phyloP scores from a whole-genome alignment of 495 filamentous ascomycete genomes.

The Chaetomium tenue region DNA sequence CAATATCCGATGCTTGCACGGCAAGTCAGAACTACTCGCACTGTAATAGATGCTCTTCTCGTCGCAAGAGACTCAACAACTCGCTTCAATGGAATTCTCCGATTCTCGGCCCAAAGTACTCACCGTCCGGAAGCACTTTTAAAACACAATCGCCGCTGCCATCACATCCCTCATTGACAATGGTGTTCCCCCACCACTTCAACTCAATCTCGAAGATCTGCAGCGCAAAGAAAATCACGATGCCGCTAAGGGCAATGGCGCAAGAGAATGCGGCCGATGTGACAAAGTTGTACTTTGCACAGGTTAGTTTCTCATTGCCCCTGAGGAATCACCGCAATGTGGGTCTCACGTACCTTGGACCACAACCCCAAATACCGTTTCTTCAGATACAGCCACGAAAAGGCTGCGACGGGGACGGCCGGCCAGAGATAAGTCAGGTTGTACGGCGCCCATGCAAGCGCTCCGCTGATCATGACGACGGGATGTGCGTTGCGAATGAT shows the following conservation, averaged over 20 bases:
- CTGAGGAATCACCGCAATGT: neutral
- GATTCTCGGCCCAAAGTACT: conserved; percentile 41
- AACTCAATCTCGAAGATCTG: conserved; percentile 37
- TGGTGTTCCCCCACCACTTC: conserved; percentile 45
- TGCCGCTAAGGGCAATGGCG: conserved; percentile 42
- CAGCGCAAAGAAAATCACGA: conserved; percentile 45
- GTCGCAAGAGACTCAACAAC: neutral
- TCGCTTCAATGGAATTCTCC: conserved; percentile 30
- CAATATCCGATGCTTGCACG: too few relatives aligned
- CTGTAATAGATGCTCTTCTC: too few relatives aligned
- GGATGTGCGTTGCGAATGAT: conserved; percentile 42
- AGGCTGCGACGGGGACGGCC: conserved; percentile 39
- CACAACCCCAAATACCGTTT: conserved; percentile 40
- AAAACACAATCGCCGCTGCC: conserved; percentile 28
- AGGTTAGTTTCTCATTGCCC: neutral
- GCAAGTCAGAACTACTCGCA: too few relatives aligned
- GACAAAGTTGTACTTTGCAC: conserved; percentile 43
- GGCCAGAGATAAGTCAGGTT: conserved; percentile 43
- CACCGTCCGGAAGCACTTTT: conserved; percentile 30
- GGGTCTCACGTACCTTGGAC: conserved; percentile 38
- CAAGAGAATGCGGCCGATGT: conserved; percentile 40
- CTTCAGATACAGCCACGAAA: conserved; percentile 42
- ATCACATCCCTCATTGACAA: conserved; percentile 37
- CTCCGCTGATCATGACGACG: conserved; percentile 42
- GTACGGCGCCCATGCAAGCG: conserved; percentile 39